Evolutionary conservation across 805 yeast species (phyloP).

Genomic region (Saturnispora gosingensis): DNA sequence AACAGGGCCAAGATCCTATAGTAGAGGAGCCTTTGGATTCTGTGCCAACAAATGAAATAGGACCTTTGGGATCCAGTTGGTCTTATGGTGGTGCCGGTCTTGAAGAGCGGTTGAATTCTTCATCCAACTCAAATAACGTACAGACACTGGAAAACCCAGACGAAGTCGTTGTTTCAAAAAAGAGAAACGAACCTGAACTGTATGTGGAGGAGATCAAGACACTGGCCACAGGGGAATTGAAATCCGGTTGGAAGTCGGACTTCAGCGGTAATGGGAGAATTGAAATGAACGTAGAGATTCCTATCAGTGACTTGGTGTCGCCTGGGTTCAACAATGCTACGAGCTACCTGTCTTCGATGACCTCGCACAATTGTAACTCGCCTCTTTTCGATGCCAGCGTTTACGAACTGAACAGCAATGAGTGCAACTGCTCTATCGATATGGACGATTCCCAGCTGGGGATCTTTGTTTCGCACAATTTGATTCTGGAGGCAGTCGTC

Average conservation of each 20-base stretch:
- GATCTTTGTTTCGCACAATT: conserved; percentile 60
- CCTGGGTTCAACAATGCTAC: conserved; percentile 31
- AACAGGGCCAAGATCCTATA: conserved; percentile 1
- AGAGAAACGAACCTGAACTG: conserved; percentile 20
- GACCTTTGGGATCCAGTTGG: conserved; percentile 2
- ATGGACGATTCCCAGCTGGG: conserved; percentile 77
- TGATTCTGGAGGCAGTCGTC: conserved; percentile 82
- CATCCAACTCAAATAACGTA: background rate
- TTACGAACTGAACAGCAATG: conserved; percentile 24
- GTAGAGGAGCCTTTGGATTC: background rate
- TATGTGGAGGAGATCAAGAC: conserved; percentile 68
- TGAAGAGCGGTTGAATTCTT: background rate
- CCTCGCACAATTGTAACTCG: conserved; percentile 26
- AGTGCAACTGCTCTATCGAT: conserved; percentile 61
- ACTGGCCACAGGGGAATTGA: conserved; percentile 70
- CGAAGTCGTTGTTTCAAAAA: conserved; percentile 13
- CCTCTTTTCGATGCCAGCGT: conserved; percentile 22
- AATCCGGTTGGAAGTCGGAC: conserved; percentile 94
- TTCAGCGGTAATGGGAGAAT: conserved; percentile 69
- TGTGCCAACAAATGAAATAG: conserved; percentile 5
- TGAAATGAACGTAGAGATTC: conserved; percentile 67
- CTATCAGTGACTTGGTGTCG: conserved; percentile 49
- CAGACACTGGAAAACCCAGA: conserved; percentile 9
- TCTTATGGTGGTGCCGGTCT: background rate
- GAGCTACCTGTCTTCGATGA: conserved; percentile 23